Base-by-base conservation (phyloP, 1,284 basidiomycete species). In the Apiotrichum sp. region DNA sequence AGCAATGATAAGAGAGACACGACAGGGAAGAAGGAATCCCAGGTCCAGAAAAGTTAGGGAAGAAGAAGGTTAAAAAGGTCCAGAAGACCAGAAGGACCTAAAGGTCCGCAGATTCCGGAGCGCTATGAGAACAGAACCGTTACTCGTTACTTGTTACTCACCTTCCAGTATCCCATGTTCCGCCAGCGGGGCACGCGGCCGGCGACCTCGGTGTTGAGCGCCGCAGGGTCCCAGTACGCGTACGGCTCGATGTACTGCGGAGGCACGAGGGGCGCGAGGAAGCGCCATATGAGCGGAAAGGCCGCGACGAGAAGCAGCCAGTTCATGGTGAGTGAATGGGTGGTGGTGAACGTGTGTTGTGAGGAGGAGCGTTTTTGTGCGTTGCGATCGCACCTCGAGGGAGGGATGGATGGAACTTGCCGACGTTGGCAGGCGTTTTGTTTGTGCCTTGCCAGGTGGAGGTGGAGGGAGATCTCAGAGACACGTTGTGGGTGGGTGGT, bases 121-220 rank as follows among this genome's bases (percentile, higher is more conserved):
- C 22, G 22, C 22, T 22, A 22, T 22, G 22, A 22, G 22, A 22
- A 22, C 22, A 22, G 22, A 22, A 22, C 22, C 22, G 6, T 46
- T 6, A 13, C 13, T 4, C 13, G 33, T 33, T 35, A 8, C 11
- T 32, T 16, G 5, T 34, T 3, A 53, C 66, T 53, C 47, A 70
- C 70, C 47, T 59, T 61, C 73, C 73, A 74, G 57, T 64, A 73
- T 0, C 73, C 73, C 68, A 73, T 69, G 57, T 74, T 74, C 42
- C 65, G 60, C 73, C 73, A 74, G 43, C 39, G 32, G 3, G 61
- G 60, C 22, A 56, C 52, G 16, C 61, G 50, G 11, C 57, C 59
- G 16, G 46, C 55, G 13, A 41, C 49, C 6, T 34, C 29, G 16
- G 42, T 52, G 50, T 74, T 74, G 35, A 74, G 65, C 7, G 35